Conservation (phyloP, 2,329 filamentous ascomycete genomes). For the Talaromyces sp. region DNA sequence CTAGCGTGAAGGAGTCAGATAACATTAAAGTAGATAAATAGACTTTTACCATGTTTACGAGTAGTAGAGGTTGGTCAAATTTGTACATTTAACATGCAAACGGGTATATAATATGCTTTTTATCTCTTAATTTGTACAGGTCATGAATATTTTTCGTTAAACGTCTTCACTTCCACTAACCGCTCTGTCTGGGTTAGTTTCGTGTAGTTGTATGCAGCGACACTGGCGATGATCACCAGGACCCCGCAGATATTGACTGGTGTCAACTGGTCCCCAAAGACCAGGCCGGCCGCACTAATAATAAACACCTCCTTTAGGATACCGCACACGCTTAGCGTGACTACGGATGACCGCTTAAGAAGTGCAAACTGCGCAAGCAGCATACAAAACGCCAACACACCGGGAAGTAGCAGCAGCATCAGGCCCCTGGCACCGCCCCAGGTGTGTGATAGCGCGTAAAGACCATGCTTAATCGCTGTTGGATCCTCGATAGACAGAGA, state of each 20-base stretch:
- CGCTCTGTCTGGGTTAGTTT: slow-evolving; percentile 84
- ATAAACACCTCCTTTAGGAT: slow-evolving; percentile 99
- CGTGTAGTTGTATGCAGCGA: slow-evolving; percentile 87
- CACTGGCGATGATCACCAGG: slow-evolving; percentile 80
- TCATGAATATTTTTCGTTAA: slow-evolving; percentile 11
- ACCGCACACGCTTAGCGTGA: slow-evolving; percentile 91
- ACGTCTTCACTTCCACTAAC: slow-evolving; percentile 51
- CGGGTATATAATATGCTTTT: background rate
- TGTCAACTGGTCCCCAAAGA: slow-evolving; percentile 85
- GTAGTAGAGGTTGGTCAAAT: background rate
- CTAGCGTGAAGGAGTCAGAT: background rate
- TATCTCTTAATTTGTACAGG: background rate
- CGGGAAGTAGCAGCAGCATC: slow-evolving; percentile 79
- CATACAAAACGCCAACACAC: slow-evolving; percentile 90
- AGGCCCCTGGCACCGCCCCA: slow-evolving; percentile 65
- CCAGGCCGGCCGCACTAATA: slow-evolving; percentile 77
- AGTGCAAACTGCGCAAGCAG: slow-evolving; percentile 96
- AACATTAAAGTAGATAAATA: background rate
- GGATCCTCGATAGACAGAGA: slow-evolving; percentile 87
- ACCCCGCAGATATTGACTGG: slow-evolving; percentile 82
- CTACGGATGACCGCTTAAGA: slow-evolving; percentile 88
- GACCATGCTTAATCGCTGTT: slow-evolving; percentile 59
- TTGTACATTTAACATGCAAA: background rate
- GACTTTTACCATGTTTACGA: background rate
- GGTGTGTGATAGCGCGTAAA: slow-evolving; percentile 58